These are phyloP conservation scores for Linum tenue DNA, from an alignment of 345 rosid genomes.

Conservation along the genomic window DNA sequence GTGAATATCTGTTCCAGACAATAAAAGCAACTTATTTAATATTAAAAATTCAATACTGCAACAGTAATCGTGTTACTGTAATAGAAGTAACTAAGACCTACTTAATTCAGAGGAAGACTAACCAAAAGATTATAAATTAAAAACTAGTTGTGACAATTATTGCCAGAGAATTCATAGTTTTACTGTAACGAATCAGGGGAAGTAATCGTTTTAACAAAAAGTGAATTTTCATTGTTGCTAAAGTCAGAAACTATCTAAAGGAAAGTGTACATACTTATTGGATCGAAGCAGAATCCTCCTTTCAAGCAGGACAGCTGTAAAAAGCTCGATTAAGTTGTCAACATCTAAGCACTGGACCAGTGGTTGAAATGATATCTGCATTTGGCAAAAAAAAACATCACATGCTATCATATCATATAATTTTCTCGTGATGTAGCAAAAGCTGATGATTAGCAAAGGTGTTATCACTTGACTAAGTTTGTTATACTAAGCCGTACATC, in stretches of 20 bases:
- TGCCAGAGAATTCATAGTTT: not conserved
- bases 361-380: slow-evolving; percentile 97
- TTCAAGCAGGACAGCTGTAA: slow-evolving; percentile 86
- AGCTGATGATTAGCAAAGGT: slow-evolving; percentile 9
- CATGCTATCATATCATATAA: not conserved
- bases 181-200: not conserved
- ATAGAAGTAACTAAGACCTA: not conserved
- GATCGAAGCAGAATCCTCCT: slow-evolving; percentile 91
- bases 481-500: slow-evolving; percentile 48
- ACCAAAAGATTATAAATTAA: not conserved
- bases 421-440: not conserved
- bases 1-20: slow-evolving; percentile 62
- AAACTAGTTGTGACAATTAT: not conserved
- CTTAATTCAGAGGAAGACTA: slow-evolving; percentile 9
- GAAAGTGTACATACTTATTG: slow-evolving; percentile 51
- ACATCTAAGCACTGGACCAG: slow-evolving; percentile 92
- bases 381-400: slow-evolving; percentile 6
- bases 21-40: not conserved
- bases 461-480: slow-evolving; percentile 9
- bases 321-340: slow-evolving; percentile 80
- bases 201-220: not conserved
- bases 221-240: not conserved
- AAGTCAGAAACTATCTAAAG: not conserved
- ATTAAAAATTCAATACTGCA: not conserved
- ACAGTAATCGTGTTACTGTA: not conserved